Evolutionary conservation across 1,139 yeast genomes (phyloP).

Genomic region (Taphrina deformans): DNA sequence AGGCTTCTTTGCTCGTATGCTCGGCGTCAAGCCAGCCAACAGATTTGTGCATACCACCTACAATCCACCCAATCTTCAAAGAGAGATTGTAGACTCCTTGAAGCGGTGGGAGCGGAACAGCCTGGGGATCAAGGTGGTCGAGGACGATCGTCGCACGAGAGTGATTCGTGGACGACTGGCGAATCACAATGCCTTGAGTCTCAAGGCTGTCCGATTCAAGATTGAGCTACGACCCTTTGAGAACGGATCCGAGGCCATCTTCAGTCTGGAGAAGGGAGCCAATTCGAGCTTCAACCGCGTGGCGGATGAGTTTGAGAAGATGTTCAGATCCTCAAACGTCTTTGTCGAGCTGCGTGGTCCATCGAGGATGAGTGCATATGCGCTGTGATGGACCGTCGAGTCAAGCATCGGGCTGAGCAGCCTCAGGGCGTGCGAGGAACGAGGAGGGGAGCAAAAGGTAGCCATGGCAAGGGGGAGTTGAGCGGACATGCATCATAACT

Average conservation of each 20-base stretch:
- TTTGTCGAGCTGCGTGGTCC: constrained; percentile 7
- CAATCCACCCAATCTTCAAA: constrained; percentile 26
- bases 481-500: neutral
- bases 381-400: too few species aligned
- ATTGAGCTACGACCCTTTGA: constrained; percentile 18
- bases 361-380: constrained; percentile 10
- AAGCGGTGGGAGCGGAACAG: constrained; percentile 34
- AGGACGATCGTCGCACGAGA: constrained; percentile 19
- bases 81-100: constrained; percentile 29
- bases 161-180: constrained; percentile 33
- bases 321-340: constrained; percentile 1
- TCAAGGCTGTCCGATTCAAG: constrained; percentile 35
- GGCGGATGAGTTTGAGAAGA: constrained; percentile 24
- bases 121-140: constrained; percentile 34
- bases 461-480: neutral
- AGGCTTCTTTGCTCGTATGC: constrained; percentile 35
- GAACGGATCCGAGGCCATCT: constrained; percentile 30
- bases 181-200: constrained; percentile 34
- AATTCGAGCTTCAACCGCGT: constrained; percentile 29
- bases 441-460: neutral
- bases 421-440: too few species aligned
- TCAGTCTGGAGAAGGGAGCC: constrained; percentile 35
- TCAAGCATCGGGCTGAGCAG: too few species aligned
- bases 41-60: constrained; percentile 31
- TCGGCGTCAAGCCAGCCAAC: constrained; percentile 36